Evolutionary conservation across 2,329 filamentous ascomycete genomes (phyloP).

Genomic region (Pleoardoris graminearum): DNA sequence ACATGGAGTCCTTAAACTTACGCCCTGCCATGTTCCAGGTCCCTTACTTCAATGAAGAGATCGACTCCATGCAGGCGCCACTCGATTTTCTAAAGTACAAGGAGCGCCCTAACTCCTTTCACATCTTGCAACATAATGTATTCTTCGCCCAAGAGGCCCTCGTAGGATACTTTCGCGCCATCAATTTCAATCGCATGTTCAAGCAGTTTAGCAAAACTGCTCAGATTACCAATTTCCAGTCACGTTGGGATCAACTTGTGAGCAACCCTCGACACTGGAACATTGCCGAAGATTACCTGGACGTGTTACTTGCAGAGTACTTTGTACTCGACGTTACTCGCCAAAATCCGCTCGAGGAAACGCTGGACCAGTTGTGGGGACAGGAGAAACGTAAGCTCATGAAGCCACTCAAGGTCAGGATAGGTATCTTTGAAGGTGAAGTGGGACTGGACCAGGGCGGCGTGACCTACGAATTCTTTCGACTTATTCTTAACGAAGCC

Average conservation of each 20-base stretch:
- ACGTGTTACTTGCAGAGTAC: slow-evolving; percentile 44
- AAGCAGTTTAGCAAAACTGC: slow-evolving; percentile 65
- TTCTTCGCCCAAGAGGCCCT: slow-evolving; percentile 74
- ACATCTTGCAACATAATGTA: slow-evolving; percentile 79
- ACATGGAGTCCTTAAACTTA: slow-evolving; percentile 53
- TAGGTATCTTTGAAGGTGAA: slow-evolving; percentile 79
- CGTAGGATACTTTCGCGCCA: slow-evolving; percentile 81
- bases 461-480: slow-evolving; percentile 96
- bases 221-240: slow-evolving; percentile 33
- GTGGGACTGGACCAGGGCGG: slow-evolving; percentile 92
- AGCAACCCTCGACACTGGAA: slow-evolving; percentile 24
- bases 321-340: slow-evolving; percentile 52
- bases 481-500: slow-evolving; percentile 77
- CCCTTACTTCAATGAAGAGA: slow-evolving; percentile 72
- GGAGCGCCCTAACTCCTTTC: slow-evolving; percentile 65
- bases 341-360: slow-evolving; percentile 46
- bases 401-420: slow-evolving; percentile 82
- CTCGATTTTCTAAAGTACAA: slow-evolving; percentile 66
- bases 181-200: slow-evolving; percentile 88
- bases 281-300: slow-evolving; percentile 38
- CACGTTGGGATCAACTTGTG: slow-evolving; percentile 28
- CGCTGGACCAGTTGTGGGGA: slow-evolving; percentile 85
- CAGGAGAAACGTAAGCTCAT: slow-evolving; percentile 79
- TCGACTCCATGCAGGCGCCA: slow-evolving; percentile 76
- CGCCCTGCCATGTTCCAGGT: slow-evolving; percentile 68